A percentile compares a stretch with the other conserved stretches of the same genome.
Conservation (phyloP, 768 basidiomycete genomes). For the Tulasnella sp. region DNA sequence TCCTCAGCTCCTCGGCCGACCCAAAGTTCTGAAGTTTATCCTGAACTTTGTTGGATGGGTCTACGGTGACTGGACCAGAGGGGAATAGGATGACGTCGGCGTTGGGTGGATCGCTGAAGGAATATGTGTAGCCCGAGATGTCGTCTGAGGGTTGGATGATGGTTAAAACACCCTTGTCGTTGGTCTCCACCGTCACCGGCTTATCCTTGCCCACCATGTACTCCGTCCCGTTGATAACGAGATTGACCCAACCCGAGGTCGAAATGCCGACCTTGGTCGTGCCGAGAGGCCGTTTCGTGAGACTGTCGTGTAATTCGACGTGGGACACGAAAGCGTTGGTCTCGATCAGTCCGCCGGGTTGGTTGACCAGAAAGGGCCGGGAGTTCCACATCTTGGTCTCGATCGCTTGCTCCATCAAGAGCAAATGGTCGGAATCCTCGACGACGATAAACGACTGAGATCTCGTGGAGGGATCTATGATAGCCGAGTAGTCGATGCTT, state of each 20-base stretch:
- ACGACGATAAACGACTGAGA: slow-evolving; percentile 24
- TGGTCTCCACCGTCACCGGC: slow-evolving; percentile 7
- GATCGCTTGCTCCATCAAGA: slow-evolving; percentile 22
- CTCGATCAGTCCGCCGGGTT: slow-evolving; percentile 9
- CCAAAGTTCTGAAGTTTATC: slow-evolving; percentile 17
- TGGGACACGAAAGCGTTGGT: slow-evolving; percentile 9
- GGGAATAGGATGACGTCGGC: not conserved
- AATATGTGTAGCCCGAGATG: slow-evolving; percentile 13
- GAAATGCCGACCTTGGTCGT: not conserved
- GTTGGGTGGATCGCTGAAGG: not conserved
- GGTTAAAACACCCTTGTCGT: slow-evolving; percentile 28
- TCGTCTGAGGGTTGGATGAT: slow-evolving; percentile 20
- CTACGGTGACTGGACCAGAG: not conserved
- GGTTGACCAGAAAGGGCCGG: slow-evolving; percentile 24
- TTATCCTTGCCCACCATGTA: slow-evolving; percentile 18
- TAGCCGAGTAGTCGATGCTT: slow-evolving; percentile 21
- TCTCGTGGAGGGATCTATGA: slow-evolving; percentile 21
- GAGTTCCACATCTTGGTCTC: slow-evolving; percentile 30
- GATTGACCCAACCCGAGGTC: slow-evolving; percentile 13
- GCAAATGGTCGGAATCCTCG: not conserved
- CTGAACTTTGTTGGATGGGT: slow-evolving; percentile 27
- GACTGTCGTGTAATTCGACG: not conserved
- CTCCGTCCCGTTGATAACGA: slow-evolving; percentile 17
- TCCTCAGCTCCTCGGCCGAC: slow-evolving; percentile 10
- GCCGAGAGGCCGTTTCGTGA: not conserved